phyloP scores from a whole-genome alignment of 225 moss, liverwort and hornwort species.

The Physcomitrium patens region DNA sequence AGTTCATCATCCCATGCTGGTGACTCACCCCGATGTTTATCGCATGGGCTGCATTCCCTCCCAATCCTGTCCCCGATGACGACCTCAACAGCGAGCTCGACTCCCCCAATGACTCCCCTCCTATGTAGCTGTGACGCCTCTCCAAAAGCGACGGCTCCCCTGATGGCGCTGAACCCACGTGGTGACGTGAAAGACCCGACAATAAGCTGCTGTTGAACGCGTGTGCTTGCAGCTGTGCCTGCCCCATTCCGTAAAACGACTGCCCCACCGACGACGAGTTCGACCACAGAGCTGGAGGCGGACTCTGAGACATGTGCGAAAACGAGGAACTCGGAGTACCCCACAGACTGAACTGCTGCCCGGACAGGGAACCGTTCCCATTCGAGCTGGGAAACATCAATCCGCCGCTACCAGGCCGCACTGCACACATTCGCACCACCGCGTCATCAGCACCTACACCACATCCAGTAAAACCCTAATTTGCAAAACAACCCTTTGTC shows the following conservation, averaged over 20 bases:
- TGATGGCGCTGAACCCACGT: conserved; percentile 92
- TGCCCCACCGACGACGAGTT: conserved; percentile 78
- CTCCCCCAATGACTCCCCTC: conserved; percentile 84
- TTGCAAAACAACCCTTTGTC: no score
- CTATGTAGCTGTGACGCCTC: conserved; percentile 82
- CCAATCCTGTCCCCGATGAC: conserved; percentile 71
- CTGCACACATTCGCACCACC: conserved; percentile 16
- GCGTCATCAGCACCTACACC: not conserved
- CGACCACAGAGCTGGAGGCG: conserved; percentile 90
- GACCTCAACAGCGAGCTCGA: conserved; percentile 70
- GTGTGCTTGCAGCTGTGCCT: conserved; percentile 78
- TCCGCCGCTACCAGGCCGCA: conserved; percentile 46
- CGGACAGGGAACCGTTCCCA: conserved; percentile 74
- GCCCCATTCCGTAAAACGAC: conserved; percentile 79
- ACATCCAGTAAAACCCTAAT: no score
- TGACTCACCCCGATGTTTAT: conserved; percentile 77
- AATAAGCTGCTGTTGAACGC: conserved; percentile 79
- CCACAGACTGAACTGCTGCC: conserved; percentile 85
- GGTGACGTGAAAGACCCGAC: conserved; percentile 67
- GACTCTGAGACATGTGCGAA: conserved; percentile 83
- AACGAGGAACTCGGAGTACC: conserved; percentile 78
- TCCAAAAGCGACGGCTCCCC: conserved; percentile 86
- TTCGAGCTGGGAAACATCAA: conserved; percentile 63
- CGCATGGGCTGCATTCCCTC: conserved; percentile 79
- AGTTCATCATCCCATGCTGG: conserved; percentile 68